phyloP scores from a whole-genome alignment of 306 rosid species.

The Sicyos edulis region DNA sequence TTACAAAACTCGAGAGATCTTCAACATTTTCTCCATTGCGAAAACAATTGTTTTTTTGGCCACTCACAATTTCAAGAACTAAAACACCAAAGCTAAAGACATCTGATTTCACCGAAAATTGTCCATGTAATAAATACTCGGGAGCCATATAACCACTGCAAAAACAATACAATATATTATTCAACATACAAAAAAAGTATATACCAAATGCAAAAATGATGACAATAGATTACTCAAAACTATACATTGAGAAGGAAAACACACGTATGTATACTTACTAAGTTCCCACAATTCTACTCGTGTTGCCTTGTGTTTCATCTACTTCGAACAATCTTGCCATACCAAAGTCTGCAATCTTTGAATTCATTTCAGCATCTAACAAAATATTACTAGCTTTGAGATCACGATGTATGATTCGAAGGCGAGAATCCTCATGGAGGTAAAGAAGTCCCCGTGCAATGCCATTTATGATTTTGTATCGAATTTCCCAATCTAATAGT shows the following conservation, averaged over 20 bases:
- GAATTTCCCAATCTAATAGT: not conserved
- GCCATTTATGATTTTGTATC: not conserved
- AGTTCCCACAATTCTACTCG: conserved; percentile 4
- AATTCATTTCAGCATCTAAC: too few species aligned
- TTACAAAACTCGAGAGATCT: not conserved
- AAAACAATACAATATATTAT: not conserved
- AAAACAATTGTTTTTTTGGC: not conserved
- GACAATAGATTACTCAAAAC: too few species aligned
- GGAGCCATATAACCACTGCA: conserved; percentile 6
- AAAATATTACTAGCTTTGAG: too few species aligned
- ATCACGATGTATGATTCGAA: too few species aligned
- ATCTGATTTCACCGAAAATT: not conserved
- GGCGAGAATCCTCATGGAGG: not conserved
- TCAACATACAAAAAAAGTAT: too few species aligned
- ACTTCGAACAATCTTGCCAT: not conserved
- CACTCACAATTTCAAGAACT: conserved; percentile 9
- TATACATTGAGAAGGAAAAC: not conserved
- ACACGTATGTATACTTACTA: not conserved
- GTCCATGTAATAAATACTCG: not conserved
- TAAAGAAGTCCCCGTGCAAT: conserved; percentile 3
- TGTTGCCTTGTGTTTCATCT: conserved; percentile 6
- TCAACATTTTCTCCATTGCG: not conserved
- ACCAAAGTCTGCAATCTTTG: conserved; percentile 3
- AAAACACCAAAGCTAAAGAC: conserved; percentile 6
- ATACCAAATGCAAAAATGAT: too few species aligned